These are phyloP conservation scores for Rhypophila decipiens DNA, from an alignment of 495 filamentous ascomycete genomes.

Conservation along the genomic window DNA sequence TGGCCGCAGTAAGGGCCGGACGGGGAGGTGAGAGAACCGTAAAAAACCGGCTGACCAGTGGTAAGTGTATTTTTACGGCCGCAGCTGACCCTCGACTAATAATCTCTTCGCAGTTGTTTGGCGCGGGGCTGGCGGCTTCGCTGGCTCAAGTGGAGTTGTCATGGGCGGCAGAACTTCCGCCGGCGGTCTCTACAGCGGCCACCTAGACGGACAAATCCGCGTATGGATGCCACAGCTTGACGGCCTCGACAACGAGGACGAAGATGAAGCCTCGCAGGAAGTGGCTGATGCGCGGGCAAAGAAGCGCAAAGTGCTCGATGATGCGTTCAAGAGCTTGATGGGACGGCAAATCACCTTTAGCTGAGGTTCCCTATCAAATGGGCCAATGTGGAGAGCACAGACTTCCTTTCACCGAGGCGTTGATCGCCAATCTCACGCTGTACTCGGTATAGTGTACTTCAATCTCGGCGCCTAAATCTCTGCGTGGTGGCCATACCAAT, in stretches of 20 bases:
- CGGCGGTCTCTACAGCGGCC: conserved; percentile 51
- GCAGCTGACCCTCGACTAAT: neutral
- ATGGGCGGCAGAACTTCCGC: conserved; percentile 38
- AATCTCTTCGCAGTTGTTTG: conserved; percentile 47
- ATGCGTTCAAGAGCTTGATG: conserved; percentile 49
- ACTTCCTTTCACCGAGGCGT: too few relatives aligned
- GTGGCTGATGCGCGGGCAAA: conserved; percentile 34
- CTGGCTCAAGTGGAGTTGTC: conserved; percentile 31
- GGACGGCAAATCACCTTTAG: conserved; percentile 48
- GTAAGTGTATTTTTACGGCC: conserved; percentile 5
- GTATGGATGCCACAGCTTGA: conserved; percentile 50
- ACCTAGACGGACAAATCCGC: conserved; percentile 53
- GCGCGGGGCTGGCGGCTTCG: conserved; percentile 48
- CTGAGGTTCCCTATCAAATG: conserved; percentile 7
- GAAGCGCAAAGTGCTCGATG: conserved; percentile 56
- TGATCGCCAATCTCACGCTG: too few relatives aligned
- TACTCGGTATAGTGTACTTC: too few relatives aligned
- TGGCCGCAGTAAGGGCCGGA: conserved; percentile 35
- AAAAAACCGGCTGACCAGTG: conserved; percentile 55
- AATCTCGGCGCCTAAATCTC: too few relatives aligned
- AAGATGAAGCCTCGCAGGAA: conserved; percentile 27
- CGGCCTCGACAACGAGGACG: conserved; percentile 40
- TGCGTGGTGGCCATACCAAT: too few relatives aligned
- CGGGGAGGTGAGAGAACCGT: conserved; percentile 35
- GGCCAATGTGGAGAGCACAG: too few relatives aligned